phyloP scores from a whole-genome alignment of 257 asterid species.

The Capsicum baccatum region DNA sequence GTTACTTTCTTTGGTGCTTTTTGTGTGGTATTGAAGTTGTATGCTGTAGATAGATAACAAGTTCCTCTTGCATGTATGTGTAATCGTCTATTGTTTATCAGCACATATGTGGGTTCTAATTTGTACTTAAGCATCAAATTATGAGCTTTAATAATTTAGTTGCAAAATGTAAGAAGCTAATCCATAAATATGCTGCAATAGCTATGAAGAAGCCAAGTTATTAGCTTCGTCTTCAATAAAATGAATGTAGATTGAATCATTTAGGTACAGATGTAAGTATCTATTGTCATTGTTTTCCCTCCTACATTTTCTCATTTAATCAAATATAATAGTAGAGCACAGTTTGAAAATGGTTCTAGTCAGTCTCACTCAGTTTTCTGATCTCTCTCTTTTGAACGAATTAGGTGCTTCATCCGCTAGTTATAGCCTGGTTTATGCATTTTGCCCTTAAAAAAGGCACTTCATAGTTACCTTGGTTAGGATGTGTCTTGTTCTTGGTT shows the following conservation, averaged over 20 bases:
- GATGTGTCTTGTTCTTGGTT: not conserved
- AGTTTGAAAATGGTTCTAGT: constrained; percentile 18
- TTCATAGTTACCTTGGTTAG: constrained; percentile 24
- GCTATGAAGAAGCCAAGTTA: not conserved
- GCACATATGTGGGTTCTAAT: not conserved
- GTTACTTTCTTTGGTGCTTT: not conserved
- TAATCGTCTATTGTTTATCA: not conserved
- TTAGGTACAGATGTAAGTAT: not conserved
- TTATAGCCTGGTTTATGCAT: not conserved
- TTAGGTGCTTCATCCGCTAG: not conserved
- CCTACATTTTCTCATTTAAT: not conserved
- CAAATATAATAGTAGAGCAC: not conserved
- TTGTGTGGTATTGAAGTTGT: not conserved
- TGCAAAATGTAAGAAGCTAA: not conserved
- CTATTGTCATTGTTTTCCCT: not conserved
- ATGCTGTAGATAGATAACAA: constrained; percentile 4
- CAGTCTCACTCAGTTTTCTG: constrained; percentile 4
- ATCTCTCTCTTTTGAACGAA: constrained; percentile 11
- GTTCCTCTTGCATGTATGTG: not conserved
- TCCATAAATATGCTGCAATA: not conserved
- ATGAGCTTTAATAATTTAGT: not conserved
- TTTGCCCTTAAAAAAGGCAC: not conserved
- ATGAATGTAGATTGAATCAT: not conserved
- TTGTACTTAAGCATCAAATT: not conserved
- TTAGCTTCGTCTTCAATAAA: not conserved